phyloP scores from a whole-genome alignment of 306 rosid genomes.

The Fagus crenata region DNA sequence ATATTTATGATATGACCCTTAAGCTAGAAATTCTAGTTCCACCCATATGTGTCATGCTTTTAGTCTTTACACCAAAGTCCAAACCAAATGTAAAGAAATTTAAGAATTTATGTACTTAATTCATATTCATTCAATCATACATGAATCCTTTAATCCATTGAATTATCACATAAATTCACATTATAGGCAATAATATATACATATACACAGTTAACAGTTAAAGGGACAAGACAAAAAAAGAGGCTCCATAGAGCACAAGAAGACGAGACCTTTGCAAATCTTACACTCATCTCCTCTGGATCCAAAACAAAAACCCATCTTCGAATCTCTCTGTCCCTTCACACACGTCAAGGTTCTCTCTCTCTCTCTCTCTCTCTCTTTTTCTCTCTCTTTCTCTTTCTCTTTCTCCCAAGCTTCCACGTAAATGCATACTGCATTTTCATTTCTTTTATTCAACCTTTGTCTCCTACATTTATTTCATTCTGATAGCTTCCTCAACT shows the following conservation, averaged over 20 bases:
- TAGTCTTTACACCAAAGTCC: no score
- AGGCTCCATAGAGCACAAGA: not conserved
- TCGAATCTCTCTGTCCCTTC: slow-evolving; percentile 7
- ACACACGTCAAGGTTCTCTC: slow-evolving; percentile 29
- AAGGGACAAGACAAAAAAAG: not conserved
- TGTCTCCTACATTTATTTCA: not conserved
- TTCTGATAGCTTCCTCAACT: not conserved
- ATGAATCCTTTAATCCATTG: no score
- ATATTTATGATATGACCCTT: no score
- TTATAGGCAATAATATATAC: no score
- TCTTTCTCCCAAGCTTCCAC: not conserved
- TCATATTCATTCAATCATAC: no score
- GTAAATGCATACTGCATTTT: not conserved
- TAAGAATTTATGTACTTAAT: no score
- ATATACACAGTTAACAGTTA: no score
- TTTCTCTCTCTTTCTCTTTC: not conserved
- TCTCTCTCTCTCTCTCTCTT: not conserved
- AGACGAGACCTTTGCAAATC: not conserved
- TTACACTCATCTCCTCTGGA: slow-evolving; percentile 9
- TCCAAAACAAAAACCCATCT: not conserved
- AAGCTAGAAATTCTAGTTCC: no score
- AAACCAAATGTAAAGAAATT: no score
- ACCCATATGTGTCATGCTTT: no score
- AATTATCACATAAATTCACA: no score
- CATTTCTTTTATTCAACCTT: not conserved